Percentiles rank a stretch among this genome's conserved stretches.
phyloP scores from a whole-genome alignment of 306 rosid genomes.

The Cicer yamashitae region DNA sequence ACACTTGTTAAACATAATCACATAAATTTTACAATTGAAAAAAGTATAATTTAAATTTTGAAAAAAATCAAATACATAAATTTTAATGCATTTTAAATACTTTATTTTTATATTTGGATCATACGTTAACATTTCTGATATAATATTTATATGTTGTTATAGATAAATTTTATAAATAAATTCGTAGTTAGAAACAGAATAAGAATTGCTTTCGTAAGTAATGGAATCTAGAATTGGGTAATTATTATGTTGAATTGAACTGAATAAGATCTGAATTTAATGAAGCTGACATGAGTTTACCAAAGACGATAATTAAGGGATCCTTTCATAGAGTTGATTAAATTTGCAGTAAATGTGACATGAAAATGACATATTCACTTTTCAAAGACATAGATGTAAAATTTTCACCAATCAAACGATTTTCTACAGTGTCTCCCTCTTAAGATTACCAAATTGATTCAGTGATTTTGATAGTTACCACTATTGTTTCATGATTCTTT shows the following conservation, averaged over 20 bases:
- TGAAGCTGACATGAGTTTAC: conserved; percentile 45
- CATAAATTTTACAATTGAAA: too few relatives aligned
- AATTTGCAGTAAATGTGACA: conserved; percentile 34
- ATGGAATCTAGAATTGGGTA: conserved; percentile 42
- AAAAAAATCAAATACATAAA: too few relatives aligned
- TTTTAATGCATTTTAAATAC: too few relatives aligned
- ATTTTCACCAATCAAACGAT: conserved; percentile 39
- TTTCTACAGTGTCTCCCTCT: conserved; percentile 39
- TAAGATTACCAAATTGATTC: conserved; percentile 43
- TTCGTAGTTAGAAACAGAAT: too few relatives aligned
- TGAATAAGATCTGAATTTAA: conserved; percentile 40
- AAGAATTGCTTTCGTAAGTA: not conserved
- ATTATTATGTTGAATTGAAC: conserved; percentile 46
- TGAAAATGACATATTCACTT: conserved; percentile 45
- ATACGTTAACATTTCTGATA: too few relatives aligned
- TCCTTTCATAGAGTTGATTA: conserved; percentile 26
- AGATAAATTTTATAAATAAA: too few relatives aligned
- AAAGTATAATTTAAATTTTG: too few relatives aligned
- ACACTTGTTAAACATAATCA: too few relatives aligned
- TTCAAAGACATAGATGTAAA: conserved; percentile 10
- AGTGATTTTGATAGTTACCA: conserved; percentile 39
- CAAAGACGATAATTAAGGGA: conserved; percentile 14
- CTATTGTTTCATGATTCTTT: conserved; percentile 45
- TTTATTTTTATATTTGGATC: too few relatives aligned
- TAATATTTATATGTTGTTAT: too few relatives aligned